Conservation (phyloP, 805 yeast genomes). For the Lipomyces mesembrius region DNA sequence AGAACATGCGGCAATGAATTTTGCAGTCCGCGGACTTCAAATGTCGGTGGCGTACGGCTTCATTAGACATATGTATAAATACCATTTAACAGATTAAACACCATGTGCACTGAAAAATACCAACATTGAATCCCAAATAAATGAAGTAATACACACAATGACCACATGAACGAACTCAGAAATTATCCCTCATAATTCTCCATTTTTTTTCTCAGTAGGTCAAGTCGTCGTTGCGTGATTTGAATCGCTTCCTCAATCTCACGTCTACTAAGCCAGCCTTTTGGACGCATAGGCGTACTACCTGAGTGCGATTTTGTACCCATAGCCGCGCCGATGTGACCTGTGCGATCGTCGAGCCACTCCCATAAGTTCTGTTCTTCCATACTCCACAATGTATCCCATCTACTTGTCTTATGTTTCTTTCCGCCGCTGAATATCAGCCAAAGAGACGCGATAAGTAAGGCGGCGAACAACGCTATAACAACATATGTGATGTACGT, state of each 20-base stretch:
- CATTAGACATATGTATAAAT: not conserved
- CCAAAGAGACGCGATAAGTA: not conserved
- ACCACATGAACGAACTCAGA: not conserved
- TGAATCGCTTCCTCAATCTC: constrained; percentile 55
- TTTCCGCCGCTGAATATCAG: constrained; percentile 2
- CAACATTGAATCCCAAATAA: constrained; percentile 5
- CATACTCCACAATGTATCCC: constrained; percentile 31
- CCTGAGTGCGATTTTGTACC: not conserved
- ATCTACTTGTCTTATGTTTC: constrained; percentile 3
- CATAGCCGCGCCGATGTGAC: constrained; percentile 42
- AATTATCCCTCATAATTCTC: constrained; percentile 11
- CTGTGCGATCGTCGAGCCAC: constrained; percentile 62
- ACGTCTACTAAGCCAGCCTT: constrained; percentile 44
- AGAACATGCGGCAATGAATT: too few relatives aligned
- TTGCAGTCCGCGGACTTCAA: too few relatives aligned
- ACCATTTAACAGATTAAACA: not conserved
- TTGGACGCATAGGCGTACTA: not conserved
- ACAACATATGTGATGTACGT: constrained; percentile 23
- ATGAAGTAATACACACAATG: not conserved
- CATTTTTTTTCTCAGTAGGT: constrained; percentile 31
- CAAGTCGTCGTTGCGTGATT: constrained; percentile 52
- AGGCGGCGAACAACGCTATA: constrained; percentile 11
- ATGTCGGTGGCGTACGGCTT: too few relatives aligned
- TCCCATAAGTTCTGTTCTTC: constrained; percentile 71
- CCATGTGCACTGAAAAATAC: not conserved